Evolutionary conservation across 352 stramenopile genomes (phyloP).

Genomic region (Phytophthora foliorum): DNA sequence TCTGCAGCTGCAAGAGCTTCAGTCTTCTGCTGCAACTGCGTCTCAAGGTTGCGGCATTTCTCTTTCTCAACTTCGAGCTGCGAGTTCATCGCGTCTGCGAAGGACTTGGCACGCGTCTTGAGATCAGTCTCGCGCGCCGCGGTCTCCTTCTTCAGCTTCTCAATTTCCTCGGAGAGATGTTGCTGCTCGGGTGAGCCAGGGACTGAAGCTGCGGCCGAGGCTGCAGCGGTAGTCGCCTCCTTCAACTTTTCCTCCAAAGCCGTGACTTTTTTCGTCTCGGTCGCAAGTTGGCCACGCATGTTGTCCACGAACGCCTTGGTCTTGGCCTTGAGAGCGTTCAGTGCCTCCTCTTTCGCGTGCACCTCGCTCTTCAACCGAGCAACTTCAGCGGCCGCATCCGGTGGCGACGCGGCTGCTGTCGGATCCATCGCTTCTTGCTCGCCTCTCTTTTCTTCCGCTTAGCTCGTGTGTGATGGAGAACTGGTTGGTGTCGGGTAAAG

Average conservation of each 20-base stretch:
- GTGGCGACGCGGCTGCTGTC: constrained; percentile 3
- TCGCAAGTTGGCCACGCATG: constrained; percentile 68
- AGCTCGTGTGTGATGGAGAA: constrained; percentile 31
- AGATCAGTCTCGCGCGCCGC: constrained; percentile 67
- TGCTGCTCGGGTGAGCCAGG: constrained; percentile 21
- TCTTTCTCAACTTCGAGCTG: constrained; percentile 74
- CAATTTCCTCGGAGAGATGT: constrained; percentile 34
- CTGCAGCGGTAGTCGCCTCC: constrained; percentile 6
- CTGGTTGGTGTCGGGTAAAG: constrained; percentile 9
- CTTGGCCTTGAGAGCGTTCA: constrained; percentile 87
- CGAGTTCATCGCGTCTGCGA: constrained; percentile 73
- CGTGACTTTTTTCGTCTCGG: constrained; percentile 74
- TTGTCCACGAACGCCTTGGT: constrained; percentile 88
- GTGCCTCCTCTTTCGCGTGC: constrained; percentile 78
- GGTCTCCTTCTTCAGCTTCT: constrained; percentile 59
- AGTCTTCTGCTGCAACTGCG: constrained; percentile 55
- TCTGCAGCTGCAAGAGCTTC: constrained; percentile 40
- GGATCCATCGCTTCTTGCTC: constrained; percentile 29
- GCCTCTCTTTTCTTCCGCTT: constrained; percentile 14
- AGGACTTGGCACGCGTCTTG: constrained; percentile 74
- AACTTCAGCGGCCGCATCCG: constrained; percentile 56
- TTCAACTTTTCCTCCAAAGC: constrained; percentile 66
- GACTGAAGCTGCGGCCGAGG: not conserved
- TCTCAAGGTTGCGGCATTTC: constrained; percentile 58
- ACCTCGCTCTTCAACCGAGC: constrained; percentile 66